Evolutionary conservation across 148 eudicot species (phyloP), one percentile per base, ranked within the genome.

Genomic region (Chenopodium formosanum): DNA sequence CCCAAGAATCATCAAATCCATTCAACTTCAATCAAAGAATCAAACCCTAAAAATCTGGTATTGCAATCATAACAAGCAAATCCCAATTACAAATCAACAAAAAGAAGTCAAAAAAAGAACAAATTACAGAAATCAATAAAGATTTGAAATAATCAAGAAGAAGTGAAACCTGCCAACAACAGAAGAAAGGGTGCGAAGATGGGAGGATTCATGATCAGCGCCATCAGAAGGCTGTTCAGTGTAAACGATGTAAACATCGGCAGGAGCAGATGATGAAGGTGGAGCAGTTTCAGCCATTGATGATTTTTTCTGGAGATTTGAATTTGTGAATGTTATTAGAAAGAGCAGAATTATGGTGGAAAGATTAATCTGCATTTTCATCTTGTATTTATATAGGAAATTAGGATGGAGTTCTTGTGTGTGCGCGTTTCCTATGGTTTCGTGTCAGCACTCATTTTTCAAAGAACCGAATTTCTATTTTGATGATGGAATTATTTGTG

Each of bases 241-340:
- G 85, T 91, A 92, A 46, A 95, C 83, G 69, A 95, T 91, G 81
- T 95, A 93, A 37, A 90, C 92, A 20, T 80, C 79, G 2, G 90
- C 79, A 8, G 78, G 76, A 1, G 82, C 7, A 17, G 83, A 63
- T 44, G 87, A 29, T 40, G 77, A 10, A 13, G 34, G 66, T n/a
- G 58, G 32, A 22, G 27, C 81, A 22, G 37, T 79, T 70, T 85
- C 86, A 7, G 86, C 85, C 88, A 86, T 86, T 19, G 80, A 83
- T 79, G 76, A 46, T 3, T 77, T 79, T 79, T 74, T 79, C 5
- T 48, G 68, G 34, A 50, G 29, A 74, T 27, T 19, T 84, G 78
- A 81, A 63, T 20, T 13, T 75, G 77, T 37, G 70, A 73, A n/a
- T 74, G 69, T 53, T 0, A 81, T 9, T 56, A 77, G 2, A 0